Conservation (phyloP, 2,329 filamentous ascomycete species). For the Phaeoacremonium minimum region DNA sequence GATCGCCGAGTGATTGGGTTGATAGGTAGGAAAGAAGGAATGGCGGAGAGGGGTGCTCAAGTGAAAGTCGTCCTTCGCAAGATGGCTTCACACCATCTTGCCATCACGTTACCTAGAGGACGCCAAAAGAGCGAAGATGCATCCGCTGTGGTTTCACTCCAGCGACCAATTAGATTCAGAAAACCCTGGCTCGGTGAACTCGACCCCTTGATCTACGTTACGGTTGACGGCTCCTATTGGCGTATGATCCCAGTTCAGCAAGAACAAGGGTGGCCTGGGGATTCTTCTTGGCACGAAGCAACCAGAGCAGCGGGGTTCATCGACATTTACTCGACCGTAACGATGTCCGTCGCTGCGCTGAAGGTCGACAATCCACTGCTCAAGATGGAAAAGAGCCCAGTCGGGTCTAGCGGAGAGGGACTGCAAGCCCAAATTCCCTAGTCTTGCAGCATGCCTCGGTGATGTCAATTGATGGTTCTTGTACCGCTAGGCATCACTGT, state of each 20-base stretch:
- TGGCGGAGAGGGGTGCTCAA: too few species aligned
- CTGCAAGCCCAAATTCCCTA: too few species aligned
- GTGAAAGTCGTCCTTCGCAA: too few species aligned
- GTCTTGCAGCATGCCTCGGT: too few species aligned
- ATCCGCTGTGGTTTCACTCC: slow-evolving; percentile 17
- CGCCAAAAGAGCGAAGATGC: slow-evolving; percentile 14
- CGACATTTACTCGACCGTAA: too few species aligned
- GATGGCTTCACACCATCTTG: slow-evolving; percentile 19
- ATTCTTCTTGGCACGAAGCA: too few species aligned
- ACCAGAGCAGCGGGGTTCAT: too few species aligned
- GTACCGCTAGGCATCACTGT: too few species aligned
- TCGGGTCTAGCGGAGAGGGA: too few species aligned
- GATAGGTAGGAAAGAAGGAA: too few species aligned
- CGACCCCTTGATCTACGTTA: slow-evolving; percentile 19
- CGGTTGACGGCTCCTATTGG: slow-evolving; percentile 28
- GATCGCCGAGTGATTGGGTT: too few species aligned
- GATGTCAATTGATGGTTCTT: too few species aligned
- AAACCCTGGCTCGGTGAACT: slow-evolving; percentile 23
- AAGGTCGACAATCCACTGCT: slow-evolving; percentile 7
- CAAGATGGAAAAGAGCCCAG: slow-evolving; percentile 9
- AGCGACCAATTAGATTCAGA: slow-evolving; percentile 23
- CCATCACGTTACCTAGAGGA: slow-evolving; percentile 27
- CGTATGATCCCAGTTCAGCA: slow-evolving; percentile 7
- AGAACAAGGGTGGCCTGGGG: background rate
- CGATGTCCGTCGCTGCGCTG: slow-evolving; percentile 4